Conservation (phyloP, 2,329 filamentous ascomycete genomes). For the Paraphoma sp. region DNA sequence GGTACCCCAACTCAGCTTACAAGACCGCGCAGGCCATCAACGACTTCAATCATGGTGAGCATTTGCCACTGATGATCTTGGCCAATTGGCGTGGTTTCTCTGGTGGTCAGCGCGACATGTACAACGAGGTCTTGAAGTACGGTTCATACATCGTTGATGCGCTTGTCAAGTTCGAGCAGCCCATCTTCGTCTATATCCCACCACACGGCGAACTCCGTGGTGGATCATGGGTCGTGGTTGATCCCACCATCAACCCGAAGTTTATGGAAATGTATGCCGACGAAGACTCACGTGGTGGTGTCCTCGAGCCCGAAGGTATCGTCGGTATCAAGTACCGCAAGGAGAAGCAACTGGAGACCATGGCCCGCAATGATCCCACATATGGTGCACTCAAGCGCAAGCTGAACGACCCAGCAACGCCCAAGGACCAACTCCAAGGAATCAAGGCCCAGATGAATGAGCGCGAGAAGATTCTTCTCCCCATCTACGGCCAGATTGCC, state of each 20-base stretch:
- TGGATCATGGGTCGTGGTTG: constrained; percentile 98
- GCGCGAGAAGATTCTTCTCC: constrained; percentile 87
- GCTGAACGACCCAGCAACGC: constrained; percentile 70
- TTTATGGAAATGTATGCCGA: constrained; percentile 99
- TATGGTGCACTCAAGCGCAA: constrained; percentile 87
- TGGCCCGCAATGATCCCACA: constrained; percentile 87
- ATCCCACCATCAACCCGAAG: constrained; percentile 95
- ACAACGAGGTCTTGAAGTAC: constrained; percentile 99
- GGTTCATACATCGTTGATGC: constrained; percentile 99
- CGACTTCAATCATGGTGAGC: constrained; percentile 99
- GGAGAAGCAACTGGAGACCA: constrained; percentile 96
- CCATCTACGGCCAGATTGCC: constrained; percentile 94
- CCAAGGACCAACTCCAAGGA: constrained; percentile 74
- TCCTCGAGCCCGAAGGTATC: constrained; percentile 97
- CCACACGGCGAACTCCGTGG: constrained; percentile 95
- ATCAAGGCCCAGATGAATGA: constrained; percentile 84
- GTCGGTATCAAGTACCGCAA: constrained; percentile 98
- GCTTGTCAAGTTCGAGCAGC: constrained; percentile 97
- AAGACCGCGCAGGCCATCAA: constrained; percentile 99
- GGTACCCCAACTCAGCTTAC: constrained; percentile 99
- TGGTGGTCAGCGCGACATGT: constrained; percentile 99
- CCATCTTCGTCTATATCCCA: constrained; percentile 98
- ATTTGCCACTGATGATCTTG: constrained; percentile 97
- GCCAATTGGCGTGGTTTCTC: constrained; percentile 99
- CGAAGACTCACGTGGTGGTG: constrained; percentile 91